phyloP scores from a whole-genome alignment of 139 green algal genomes.

The Yamagishiella unicocca region DNA sequence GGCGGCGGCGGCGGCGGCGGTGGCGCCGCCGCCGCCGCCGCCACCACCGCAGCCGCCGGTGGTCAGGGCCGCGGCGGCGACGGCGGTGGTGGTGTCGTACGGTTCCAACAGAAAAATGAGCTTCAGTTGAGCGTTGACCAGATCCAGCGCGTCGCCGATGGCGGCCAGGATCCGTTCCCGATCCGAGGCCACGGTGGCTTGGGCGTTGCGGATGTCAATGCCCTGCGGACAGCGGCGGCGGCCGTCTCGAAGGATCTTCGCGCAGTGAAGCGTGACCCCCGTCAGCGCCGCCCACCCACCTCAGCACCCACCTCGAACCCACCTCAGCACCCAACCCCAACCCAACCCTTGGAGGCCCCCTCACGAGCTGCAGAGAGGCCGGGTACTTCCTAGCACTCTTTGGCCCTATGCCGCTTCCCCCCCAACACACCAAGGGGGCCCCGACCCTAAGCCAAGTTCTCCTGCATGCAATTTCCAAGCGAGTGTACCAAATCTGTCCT shows the following conservation, averaged over 20 bases:
- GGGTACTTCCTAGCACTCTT: too few relatives aligned
- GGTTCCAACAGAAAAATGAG: slow-evolving; percentile 38
- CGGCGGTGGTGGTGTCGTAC: slow-evolving; percentile 5
- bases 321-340: too few relatives aligned
- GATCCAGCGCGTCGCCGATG: slow-evolving; percentile 17
- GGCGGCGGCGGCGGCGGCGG: neutral
- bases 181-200: slow-evolving; percentile 19
- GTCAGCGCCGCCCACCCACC: too few relatives aligned
- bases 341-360: too few relatives aligned
- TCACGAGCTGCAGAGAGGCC: too few relatives aligned
- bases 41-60: neutral
- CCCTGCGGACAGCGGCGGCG: neutral
- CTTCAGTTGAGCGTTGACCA: slow-evolving; percentile 41
- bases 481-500: too few relatives aligned
- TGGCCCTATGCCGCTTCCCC: too few relatives aligned
- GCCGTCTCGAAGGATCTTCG: neutral
- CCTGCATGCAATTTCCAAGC: too few relatives aligned
- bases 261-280: too few relatives aligned
- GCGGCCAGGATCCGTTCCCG: slow-evolving; percentile 25
- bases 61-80: neutral
- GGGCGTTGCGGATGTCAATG: slow-evolving; percentile 35
- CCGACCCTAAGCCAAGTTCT: too few relatives aligned
- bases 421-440: too few relatives aligned
- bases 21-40: neutral
- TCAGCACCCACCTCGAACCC: too few relatives aligned